Evolutionary conservation across 1,284 basidiomycete genomes (phyloP), one percentile per base, ranked within the genome.

Genomic region (Boletus mariae): DNA sequence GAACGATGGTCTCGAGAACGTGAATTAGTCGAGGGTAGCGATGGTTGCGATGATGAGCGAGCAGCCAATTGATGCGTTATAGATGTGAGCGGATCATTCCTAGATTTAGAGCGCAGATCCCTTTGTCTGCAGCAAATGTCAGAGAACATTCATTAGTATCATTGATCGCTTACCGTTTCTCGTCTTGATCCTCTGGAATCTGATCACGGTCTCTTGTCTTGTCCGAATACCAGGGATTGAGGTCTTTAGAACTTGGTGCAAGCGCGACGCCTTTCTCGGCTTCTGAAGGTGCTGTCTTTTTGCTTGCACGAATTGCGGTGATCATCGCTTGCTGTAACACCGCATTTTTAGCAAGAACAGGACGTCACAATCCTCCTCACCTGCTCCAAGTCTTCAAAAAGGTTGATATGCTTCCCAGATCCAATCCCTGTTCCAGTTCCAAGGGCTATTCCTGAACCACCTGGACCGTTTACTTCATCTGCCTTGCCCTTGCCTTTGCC

Each of bases 161-260:
- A 28, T 1, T 9, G 72, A 70, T 60, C 15, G 2, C 52, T 31
- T n/a, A 57, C 68, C 65, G 60, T 48, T 13, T 51, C 50, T 68
- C 56, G 29, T 64, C 59, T 12, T 58, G 37, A 31, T 67, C 57
- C 2, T 61, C 57, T 41, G 49, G 42, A 1, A 54, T n/a, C 60
- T 48, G 74, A 71, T 46, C 75, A 65, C 45, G 69, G 61, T 23
- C 67, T 59, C 55, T 75, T 56, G 51, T 68, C 68, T 23, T 65
- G 57, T 59, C 73, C 1, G 82, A 82, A 65, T 92, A 92, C 89
- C 89, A 92, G 3, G 88, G 87, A 25, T 81, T 83, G 13, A 89
- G 77, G 57, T 92, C 89, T 59, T 89, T 85, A 15, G 74, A 79
- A 3, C 82, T 79, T 0, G 89, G 89, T 3, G 85, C 88, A 6